A percentile compares a stretch with the other conserved stretches of the same genome.
Conservation (phyloP, 495 filamentous ascomycete genomes). For the Hypoxylon cercidicola region DNA sequence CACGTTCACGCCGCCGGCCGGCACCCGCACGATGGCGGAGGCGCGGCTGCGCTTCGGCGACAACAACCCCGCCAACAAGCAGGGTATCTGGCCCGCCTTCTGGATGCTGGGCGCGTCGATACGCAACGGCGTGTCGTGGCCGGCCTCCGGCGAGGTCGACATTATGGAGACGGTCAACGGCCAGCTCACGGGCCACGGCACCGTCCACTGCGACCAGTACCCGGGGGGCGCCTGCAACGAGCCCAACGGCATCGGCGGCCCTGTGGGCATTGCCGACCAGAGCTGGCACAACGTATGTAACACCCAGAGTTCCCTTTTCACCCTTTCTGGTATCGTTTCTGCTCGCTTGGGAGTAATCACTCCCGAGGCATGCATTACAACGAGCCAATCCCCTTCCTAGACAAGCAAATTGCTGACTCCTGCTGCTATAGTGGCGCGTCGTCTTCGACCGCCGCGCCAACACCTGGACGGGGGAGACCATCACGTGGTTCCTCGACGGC, state of each 20-base stretch:
- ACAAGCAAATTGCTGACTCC: too few relatives aligned
- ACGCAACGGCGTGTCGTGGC: constrained; percentile 55
- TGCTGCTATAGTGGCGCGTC: too few relatives aligned
- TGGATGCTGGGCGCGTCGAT: constrained; percentile 61
- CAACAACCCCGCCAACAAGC: constrained; percentile 48
- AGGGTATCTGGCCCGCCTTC: constrained; percentile 66
- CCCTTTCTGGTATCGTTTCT: too few relatives aligned
- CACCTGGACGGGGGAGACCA: constrained; percentile 54
- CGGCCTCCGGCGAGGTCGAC: constrained; percentile 62
- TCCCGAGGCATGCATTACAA: too few relatives aligned
- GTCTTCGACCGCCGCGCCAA: constrained; percentile 38
- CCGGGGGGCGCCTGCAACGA: constrained; percentile 61
- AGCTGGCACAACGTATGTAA: constrained; percentile 53
- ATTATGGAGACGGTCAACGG: constrained; percentile 62
- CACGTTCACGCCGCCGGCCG: constrained; percentile 54
- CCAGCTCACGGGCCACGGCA: constrained; percentile 55
- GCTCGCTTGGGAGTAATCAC: too few relatives aligned
- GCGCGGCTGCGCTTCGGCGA: constrained; percentile 56
- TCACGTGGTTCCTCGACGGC: constrained; percentile 62
- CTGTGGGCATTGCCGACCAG: constrained; percentile 50
- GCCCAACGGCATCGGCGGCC: constrained; percentile 50
- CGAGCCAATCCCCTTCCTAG: too few relatives aligned
- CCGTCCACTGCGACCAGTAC: constrained; percentile 57
- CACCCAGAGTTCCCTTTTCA: too few relatives aligned
- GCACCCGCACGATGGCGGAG: constrained; percentile 54